A percentile compares a stretch with the other conserved stretches of the same genome.
Evolutionary conservation across 2,329 filamentous ascomycete species (phyloP).

Genomic region (Leptographium wingfieldii): DNA sequence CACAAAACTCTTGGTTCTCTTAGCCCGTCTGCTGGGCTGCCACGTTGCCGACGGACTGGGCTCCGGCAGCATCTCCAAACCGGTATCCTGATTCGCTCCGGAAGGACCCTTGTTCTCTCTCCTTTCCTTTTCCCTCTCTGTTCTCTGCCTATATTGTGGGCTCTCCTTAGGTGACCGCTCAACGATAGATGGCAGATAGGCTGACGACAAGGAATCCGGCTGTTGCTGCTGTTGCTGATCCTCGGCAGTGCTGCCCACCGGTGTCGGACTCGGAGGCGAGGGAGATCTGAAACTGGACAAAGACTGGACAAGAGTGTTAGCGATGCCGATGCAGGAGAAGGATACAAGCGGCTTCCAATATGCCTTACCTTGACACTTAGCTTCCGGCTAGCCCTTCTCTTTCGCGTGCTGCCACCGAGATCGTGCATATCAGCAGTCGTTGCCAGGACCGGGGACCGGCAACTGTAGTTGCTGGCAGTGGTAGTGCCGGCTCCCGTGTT

Average conservation of each 20-base stretch:
- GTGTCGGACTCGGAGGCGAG: not conserved
- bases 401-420: not conserved
- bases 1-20: constrained; percentile 34
- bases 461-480: not conserved
- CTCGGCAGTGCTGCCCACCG: not conserved
- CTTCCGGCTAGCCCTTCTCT: constrained; percentile 15
- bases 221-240: not conserved
- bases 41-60: not conserved
- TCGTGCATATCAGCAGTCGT: not conserved
- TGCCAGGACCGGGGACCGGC: not conserved
- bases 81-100: not conserved
- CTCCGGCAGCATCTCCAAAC: constrained; percentile 3
- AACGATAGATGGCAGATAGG: constrained; percentile 5
- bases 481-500: constrained; percentile 17
- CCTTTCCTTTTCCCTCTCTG: not conserved
- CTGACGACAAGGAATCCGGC: not conserved
- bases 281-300: constrained; percentile 7
- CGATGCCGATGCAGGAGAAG: not conserved
- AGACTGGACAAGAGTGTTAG: constrained; percentile 2
- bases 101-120: not conserved
- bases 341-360: not conserved
- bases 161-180: constrained; percentile 5
- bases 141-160: not conserved
- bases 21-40: constrained; percentile 5
- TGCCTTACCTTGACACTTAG: constrained; percentile 23